These are phyloP conservation scores for Suillus luteus DNA, from an alignment of 768 basidiomycete species.

Conservation along the genomic window DNA sequence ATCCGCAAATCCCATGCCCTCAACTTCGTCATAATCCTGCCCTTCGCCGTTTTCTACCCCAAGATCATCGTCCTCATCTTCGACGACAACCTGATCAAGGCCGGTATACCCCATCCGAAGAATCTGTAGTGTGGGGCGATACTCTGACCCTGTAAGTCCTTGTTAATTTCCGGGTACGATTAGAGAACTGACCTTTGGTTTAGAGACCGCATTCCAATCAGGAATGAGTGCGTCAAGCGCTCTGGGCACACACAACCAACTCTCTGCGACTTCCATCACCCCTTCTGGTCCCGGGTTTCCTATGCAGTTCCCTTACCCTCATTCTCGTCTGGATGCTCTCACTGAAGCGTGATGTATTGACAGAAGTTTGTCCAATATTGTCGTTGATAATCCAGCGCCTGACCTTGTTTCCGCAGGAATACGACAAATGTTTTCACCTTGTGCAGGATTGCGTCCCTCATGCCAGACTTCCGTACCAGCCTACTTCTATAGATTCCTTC, in stretches of 20 bases:
- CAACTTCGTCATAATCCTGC: no score
- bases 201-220: conserved; percentile 12
- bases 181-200: no score
- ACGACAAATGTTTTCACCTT: conserved; percentile 63
- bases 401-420: conserved; percentile 53
- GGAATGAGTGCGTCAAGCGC: neutral
- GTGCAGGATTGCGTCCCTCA: conserved; percentile 63
- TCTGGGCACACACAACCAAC: neutral
- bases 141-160: no score
- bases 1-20: no score
- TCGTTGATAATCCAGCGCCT: conserved; percentile 8
- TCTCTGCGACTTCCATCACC: neutral
- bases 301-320: conserved; percentile 34
- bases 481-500: conserved; percentile 61
- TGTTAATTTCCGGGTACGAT: no score
- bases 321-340: conserved; percentile 81
- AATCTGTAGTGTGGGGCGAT: no score
- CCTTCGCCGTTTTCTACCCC: no score
- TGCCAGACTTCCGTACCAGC: conserved; percentile 53
- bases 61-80: no score
- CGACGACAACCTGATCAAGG: no score
- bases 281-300: conserved; percentile 15
- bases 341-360: conserved; percentile 70
- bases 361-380: conserved; percentile 44
- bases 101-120: no score